Percentiles rank a stretch among this genome's conserved stretches.
Evolutionary conservation across 495 filamentous ascomycete genomes (phyloP).

Genomic region (Xylaria palmicola): DNA sequence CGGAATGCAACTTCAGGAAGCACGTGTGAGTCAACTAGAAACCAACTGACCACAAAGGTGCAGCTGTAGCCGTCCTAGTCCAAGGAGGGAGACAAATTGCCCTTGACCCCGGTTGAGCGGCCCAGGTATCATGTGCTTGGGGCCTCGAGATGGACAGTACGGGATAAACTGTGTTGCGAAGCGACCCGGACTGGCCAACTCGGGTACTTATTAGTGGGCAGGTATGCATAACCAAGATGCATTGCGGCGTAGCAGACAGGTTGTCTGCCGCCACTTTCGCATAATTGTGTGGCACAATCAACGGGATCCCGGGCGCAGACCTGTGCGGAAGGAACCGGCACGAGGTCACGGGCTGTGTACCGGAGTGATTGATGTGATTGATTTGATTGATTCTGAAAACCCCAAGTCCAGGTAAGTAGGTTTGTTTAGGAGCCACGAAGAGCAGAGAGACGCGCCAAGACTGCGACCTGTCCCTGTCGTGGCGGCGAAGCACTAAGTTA

Average conservation of each 20-base stretch:
- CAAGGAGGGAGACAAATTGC: neutral
- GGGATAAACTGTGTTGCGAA: neutral
- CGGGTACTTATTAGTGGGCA: neutral
- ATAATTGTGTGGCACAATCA: neutral
- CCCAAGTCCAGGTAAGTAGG: no score
- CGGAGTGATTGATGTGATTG: no score
- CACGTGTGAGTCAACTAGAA: slow-evolving; percentile 13
- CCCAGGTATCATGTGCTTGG: neutral
- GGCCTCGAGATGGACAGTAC: neutral
- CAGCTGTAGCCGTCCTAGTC: neutral
- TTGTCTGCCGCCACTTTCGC: neutral
- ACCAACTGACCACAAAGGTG: slow-evolving; percentile 1
- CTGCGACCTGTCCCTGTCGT: neutral
- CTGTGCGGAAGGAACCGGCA: no score
- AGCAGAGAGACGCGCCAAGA: neutral
- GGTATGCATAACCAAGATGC: neutral
- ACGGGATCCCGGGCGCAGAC: no score
- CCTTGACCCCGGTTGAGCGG: neutral
- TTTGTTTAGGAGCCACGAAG: no score
- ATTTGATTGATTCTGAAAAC: no score
- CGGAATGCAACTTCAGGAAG: slow-evolving; percentile 5
- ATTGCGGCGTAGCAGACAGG: neutral
- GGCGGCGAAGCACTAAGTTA: slow-evolving; percentile 5
- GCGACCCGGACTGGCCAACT: neutral
- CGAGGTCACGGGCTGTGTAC: no score